Evolutionary conservation across 2,329 filamentous ascomycete species (phyloP).

Genomic region (Paracoccidioides brasiliensis): DNA sequence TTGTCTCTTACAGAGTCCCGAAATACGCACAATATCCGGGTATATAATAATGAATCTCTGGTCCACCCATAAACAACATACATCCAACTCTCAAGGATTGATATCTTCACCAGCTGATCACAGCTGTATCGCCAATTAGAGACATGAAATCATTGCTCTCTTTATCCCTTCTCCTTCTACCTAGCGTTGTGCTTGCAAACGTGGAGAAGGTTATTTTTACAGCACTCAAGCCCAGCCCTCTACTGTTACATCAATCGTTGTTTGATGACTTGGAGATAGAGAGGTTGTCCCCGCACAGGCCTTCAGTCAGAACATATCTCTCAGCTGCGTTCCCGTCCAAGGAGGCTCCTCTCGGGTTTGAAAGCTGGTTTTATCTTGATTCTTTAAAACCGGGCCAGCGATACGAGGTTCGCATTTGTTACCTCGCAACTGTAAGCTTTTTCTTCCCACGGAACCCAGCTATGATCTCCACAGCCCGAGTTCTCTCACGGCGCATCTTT

Average conservation of each 20-base stretch:
- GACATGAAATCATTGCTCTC: not conserved
- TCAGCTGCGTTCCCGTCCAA: constrained; percentile 53
- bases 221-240: constrained; percentile 46
- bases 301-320: constrained; percentile 50
- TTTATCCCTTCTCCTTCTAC: constrained; percentile 11
- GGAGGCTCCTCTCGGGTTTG: constrained; percentile 41
- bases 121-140: not conserved
- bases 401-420: constrained; percentile 88
- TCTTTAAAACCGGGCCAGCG: constrained; percentile 55
- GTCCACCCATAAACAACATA: not conserved
- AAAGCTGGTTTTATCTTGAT: constrained; percentile 70
- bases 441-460: not conserved
- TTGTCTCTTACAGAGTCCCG: not conserved
- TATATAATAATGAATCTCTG: not conserved
- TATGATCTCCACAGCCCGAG: too few relatives aligned
- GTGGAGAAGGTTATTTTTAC: constrained; percentile 86
- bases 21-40: not conserved
- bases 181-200: constrained; percentile 45
- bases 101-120: constrained; percentile 17
- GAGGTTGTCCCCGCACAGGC: constrained; percentile 46
- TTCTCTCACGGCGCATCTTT: too few relatives aligned
- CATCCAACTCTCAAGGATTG: not conserved
- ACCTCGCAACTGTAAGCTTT: constrained; percentile 70
- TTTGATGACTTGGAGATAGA: constrained; percentile 51
- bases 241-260: constrained; percentile 44